Conservation (phyloP, 352 stramenopile species). For the Globisporangium iwayamae region DNA sequence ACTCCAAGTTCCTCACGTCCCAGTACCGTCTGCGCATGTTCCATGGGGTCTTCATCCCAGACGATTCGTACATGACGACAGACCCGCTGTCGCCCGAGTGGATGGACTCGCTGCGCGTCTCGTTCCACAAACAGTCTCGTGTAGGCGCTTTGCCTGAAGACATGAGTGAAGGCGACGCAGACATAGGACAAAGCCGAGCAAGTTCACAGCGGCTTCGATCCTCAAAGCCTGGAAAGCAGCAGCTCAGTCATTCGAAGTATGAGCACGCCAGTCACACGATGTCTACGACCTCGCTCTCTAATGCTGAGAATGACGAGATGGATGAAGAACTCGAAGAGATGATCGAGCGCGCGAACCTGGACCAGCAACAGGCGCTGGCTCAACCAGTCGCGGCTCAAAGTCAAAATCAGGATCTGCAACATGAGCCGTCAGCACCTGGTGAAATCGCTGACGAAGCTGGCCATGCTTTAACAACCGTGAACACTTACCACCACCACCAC, state of each 20-base stretch:
- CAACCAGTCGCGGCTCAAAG: neutral
- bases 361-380: slow-evolving; percentile 15
- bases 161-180: neutral
- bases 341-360: slow-evolving; percentile 44
- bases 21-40: slow-evolving; percentile 60
- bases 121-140: slow-evolving; percentile 25
- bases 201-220: neutral
- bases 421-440: neutral
- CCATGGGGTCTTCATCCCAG: slow-evolving; percentile 71
- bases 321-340: slow-evolving; percentile 67
- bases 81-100: slow-evolving; percentile 72
- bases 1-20: slow-evolving; percentile 58
- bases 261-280: slow-evolving; percentile 16
- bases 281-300: slow-evolving; percentile 32
- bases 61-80: slow-evolving; percentile 55
- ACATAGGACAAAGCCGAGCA: neutral
- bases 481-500: neutral
- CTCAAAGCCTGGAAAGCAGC: neutral
- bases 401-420: neutral
- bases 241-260: neutral
- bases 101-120: slow-evolving; percentile 72
- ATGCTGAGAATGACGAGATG: slow-evolving; percentile 58
- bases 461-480: neutral
- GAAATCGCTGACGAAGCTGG: neutral
- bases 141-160: neutral